These are phyloP conservation scores for Eleusine coracana DNA, from an alignment of 176 grass and related monocot species.

Conservation along the genomic window DNA sequence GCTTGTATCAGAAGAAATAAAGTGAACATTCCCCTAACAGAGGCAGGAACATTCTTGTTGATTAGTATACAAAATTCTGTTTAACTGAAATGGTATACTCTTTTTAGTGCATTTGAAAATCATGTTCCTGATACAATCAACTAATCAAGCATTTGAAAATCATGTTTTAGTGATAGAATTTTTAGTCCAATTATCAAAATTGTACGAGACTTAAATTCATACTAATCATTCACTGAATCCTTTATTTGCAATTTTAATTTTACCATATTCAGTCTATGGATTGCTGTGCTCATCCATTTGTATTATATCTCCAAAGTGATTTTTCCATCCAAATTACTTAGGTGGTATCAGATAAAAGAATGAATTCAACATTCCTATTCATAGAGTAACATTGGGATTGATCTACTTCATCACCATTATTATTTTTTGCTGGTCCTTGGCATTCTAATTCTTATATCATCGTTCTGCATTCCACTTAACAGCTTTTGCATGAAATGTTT, in stretches of 20 bases:
- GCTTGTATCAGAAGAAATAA: no score
- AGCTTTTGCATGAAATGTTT: conserved; percentile 94
- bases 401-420: not conserved
- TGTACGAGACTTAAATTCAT: not conserved
- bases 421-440: not conserved
- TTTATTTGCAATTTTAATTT: not conserved
- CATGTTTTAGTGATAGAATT: not conserved
- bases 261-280: not conserved
- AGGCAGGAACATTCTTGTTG: not conserved
- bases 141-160: no score
- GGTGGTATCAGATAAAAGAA: not conserved
- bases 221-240: not conserved
- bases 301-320: not conserved
- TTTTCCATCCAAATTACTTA: not conserved
- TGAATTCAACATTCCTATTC: not conserved
- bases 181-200: not conserved
- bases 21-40: not conserved
- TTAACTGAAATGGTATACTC: not conserved
- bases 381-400: not conserved
- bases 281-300: not conserved
- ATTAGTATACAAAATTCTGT: not conserved
- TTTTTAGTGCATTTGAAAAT: not conserved
- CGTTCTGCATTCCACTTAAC: conserved; percentile 21
- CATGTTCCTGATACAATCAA: not conserved
- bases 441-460: conserved; percentile 9